Percentiles rank a stretch among this genome's conserved stretches.
phyloP scores from a whole-genome alignment of 2,329 filamentous ascomycete species.

The Exophiala spinifera region DNA sequence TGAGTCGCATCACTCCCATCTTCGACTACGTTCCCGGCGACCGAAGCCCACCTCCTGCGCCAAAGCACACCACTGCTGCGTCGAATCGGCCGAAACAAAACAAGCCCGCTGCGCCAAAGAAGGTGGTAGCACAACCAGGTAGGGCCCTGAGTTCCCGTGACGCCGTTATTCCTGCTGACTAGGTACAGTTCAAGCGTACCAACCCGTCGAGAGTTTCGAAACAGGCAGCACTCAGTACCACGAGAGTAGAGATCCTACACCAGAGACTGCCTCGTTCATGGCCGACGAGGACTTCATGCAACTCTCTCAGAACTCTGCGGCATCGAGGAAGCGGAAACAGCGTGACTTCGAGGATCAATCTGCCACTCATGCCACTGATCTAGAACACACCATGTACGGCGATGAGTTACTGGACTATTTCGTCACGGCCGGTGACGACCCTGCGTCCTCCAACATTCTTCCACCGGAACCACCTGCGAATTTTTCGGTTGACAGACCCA shows the following conservation, averaged over 20 bases:
- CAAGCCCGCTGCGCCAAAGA: slow-evolving; percentile 65
- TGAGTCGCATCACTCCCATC: slow-evolving; percentile 78
- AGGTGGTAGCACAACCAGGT: slow-evolving; percentile 33
- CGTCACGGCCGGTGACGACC: slow-evolving; percentile 75
- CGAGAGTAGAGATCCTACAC: slow-evolving; percentile 76
- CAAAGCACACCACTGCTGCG: slow-evolving; percentile 72
- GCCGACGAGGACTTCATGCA: slow-evolving; percentile 78
- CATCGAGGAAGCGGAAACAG: slow-evolving; percentile 73
- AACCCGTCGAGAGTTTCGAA: slow-evolving; percentile 64
- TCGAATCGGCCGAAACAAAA: slow-evolving; percentile 76
- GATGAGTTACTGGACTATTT: slow-evolving; percentile 96
- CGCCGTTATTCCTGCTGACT: not conserved
- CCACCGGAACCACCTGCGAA: slow-evolving; percentile 78
- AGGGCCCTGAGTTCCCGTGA: not conserved
- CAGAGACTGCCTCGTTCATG: slow-evolving; percentile 80
- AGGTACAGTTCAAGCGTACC: slow-evolving; percentile 15
- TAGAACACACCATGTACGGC: slow-evolving; percentile 85
- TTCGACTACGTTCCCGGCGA: slow-evolving; percentile 86
- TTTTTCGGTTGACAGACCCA: slow-evolving; percentile 86
- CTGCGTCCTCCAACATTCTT: slow-evolving; percentile 55
- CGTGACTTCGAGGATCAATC: slow-evolving; percentile 59
- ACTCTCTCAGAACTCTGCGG: slow-evolving; percentile 59
- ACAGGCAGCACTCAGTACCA: slow-evolving; percentile 59
- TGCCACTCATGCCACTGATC: slow-evolving; percentile 55
- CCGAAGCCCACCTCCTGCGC: slow-evolving; percentile 85